Evolutionary conservation across 2,329 filamentous ascomycete species (phyloP).

Genomic region (Lachnellula willkommii): DNA sequence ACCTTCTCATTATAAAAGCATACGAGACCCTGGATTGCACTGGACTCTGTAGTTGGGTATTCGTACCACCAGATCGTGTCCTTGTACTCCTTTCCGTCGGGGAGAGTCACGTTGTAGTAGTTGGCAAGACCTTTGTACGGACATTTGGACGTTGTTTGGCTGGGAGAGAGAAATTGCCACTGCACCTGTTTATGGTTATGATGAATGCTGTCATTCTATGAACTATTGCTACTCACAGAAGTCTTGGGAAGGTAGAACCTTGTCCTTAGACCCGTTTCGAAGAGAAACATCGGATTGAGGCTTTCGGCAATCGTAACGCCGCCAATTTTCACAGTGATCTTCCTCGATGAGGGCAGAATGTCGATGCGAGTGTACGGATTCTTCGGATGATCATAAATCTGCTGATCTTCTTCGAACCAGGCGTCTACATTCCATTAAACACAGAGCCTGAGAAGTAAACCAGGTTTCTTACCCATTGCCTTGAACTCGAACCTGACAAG

Average conservation of each 20-base stretch:
- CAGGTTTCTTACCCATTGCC: conserved; percentile 31
- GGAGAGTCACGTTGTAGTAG: conserved; percentile 51
- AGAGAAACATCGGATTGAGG: conserved; percentile 43
- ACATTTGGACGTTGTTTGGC: conserved; percentile 48
- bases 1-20: conserved; percentile 66
- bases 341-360: conserved; percentile 49
- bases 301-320: conserved; percentile 44
- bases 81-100: conserved; percentile 36
- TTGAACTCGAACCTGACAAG: conserved; percentile 37
- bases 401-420: conserved; percentile 54
- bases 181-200: conserved; percentile 43
- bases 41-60: conserved; percentile 51
- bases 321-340: conserved; percentile 44
- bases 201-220: neutral
- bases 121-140: conserved; percentile 62
- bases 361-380: conserved; percentile 62
- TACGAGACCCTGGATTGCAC: conserved; percentile 47
- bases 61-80: conserved; percentile 59
- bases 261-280: conserved; percentile 54
- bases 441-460: neutral
- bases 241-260: conserved; percentile 55
- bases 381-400: conserved; percentile 57
- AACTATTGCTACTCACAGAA: neutral
- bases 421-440: conserved; percentile 28
- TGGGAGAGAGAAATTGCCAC: conserved; percentile 32